Evolutionary conservation across 352 stramenopile species (phyloP).

Genomic region (Phytophthora colocasiae): DNA sequence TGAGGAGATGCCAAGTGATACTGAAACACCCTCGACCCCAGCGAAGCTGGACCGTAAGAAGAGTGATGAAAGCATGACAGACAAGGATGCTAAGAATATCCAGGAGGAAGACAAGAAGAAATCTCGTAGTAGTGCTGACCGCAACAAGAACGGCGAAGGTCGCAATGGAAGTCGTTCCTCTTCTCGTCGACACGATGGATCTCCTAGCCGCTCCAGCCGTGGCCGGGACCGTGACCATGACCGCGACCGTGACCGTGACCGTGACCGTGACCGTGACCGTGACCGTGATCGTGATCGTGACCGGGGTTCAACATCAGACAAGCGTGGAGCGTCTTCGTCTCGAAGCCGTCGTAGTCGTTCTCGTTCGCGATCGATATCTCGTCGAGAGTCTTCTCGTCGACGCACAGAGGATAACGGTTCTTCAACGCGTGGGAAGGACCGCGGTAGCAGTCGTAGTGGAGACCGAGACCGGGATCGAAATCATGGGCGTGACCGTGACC

Average conservation of each 20-base stretch:
- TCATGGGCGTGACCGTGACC: constrained; percentile 33
- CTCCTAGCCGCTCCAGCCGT: constrained; percentile 38
- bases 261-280: constrained; percentile 22
- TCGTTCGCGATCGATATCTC: constrained; percentile 46
- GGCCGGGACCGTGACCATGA: constrained; percentile 20
- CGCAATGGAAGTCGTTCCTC: constrained; percentile 28
- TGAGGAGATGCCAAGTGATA: constrained; percentile 56
- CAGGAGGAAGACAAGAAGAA: constrained; percentile 29
- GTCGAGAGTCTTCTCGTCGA: constrained; percentile 46
- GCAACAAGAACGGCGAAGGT: constrained; percentile 21
- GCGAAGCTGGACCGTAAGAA: constrained; percentile 34
- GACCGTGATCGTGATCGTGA: constrained; percentile 30
- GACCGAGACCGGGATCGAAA: constrained; percentile 29
- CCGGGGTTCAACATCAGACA: constrained; percentile 33
- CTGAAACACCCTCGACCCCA: constrained; percentile 31
- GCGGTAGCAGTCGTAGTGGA: constrained; percentile 20
- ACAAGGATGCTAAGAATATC: constrained; percentile 31
- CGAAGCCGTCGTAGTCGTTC: constrained; percentile 49
- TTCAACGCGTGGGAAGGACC: constrained; percentile 37
- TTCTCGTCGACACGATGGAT: constrained; percentile 42
- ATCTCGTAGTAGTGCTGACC: constrained; percentile 24
- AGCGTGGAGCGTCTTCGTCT: constrained; percentile 31
- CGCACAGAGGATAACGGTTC: constrained; percentile 34
- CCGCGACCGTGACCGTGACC: constrained; percentile 32
- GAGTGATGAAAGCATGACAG: constrained; percentile 42